Percentiles rank a stretch among this genome's conserved stretches.
Evolutionary conservation across 2,329 filamentous ascomycete genomes (phyloP).

Genomic region (Bipolaris sorokiniana): DNA sequence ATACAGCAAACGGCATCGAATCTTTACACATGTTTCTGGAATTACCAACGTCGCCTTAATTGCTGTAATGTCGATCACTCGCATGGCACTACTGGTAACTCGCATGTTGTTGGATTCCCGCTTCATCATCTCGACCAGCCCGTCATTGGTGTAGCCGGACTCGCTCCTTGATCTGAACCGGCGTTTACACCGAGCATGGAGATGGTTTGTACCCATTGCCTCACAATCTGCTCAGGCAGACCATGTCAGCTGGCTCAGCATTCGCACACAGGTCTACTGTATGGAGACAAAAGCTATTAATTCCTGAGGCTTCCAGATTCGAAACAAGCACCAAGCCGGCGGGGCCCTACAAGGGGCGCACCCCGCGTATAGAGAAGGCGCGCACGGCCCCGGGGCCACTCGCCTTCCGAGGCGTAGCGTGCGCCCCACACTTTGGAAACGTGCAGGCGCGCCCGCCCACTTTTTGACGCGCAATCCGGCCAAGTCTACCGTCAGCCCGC

Average conservation of each 20-base stretch:
- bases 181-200: not conserved
- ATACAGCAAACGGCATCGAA: too few relatives aligned
- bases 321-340: too few relatives aligned
- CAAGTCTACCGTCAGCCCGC: slow-evolving; percentile 9
- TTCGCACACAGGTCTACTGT: not conserved
- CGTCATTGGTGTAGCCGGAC: too few relatives aligned
- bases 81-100: too few relatives aligned
- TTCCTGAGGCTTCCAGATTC: too few relatives aligned
- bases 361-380: slow-evolving; percentile 1
- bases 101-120: too few relatives aligned
- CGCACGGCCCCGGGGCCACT: not conserved
- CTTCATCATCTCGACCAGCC: too few relatives aligned
- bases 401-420: not conserved
- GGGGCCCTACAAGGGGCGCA: not conserved
- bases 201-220: not conserved
- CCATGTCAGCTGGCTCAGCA: not conserved
- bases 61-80: too few relatives aligned
- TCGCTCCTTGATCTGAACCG: too few relatives aligned
- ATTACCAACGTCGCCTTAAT: too few relatives aligned
- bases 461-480: slow-evolving; percentile 17
- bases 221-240: not conserved
- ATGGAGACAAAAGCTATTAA: not conserved
- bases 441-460: slow-evolving; percentile 7
- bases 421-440: slow-evolving; percentile 12
- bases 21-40: too few relatives aligned